Evolutionary conservation across 2,329 filamentous ascomycete species (phyloP).

Genomic region (Penicillium sp.): DNA sequence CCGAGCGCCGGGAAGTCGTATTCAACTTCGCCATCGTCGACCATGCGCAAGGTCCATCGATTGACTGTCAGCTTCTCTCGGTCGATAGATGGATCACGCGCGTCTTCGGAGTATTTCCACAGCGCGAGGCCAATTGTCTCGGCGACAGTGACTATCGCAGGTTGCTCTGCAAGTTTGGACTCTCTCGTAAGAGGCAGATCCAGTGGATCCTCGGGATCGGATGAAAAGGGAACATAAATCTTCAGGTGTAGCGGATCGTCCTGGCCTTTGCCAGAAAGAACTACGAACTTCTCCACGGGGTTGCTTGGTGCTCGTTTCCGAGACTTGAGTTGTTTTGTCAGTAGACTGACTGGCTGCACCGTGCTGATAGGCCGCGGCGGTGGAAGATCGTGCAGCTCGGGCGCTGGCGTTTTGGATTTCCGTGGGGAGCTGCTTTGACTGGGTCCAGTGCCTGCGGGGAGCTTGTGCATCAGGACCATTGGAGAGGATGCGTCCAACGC

Average conservation of each 20-base stretch:
- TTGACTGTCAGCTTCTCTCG: conserved; percentile 62
- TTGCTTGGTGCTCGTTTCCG: conserved; percentile 62
- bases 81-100: conserved; percentile 57
- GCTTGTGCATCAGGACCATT: conserved; percentile 47
- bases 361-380: conserved; percentile 66
- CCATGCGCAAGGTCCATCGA: conserved; percentile 68
- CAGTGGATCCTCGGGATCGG: conserved; percentile 58
- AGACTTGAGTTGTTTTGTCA: conserved; percentile 62
- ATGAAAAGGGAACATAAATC: conserved; percentile 65
- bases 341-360: conserved; percentile 59
- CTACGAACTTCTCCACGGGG: conserved; percentile 64
- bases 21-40: conserved; percentile 69
- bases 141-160: conserved; percentile 58
- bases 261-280: conserved; percentile 64
- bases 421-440: conserved; percentile 53
- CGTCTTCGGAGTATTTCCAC: conserved; percentile 66
- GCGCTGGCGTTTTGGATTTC: conserved; percentile 51
- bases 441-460: conserved; percentile 39
- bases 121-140: conserved; percentile 67
- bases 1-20: conserved; percentile 67
- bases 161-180: conserved; percentile 56
- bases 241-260: conserved; percentile 65
- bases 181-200: conserved; percentile 62
- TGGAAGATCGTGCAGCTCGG: conserved; percentile 62
- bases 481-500: conserved; percentile 56